Conservation (phyloP, 768 basidiomycete genomes). For the Phanerodontia chrysosporium region DNA sequence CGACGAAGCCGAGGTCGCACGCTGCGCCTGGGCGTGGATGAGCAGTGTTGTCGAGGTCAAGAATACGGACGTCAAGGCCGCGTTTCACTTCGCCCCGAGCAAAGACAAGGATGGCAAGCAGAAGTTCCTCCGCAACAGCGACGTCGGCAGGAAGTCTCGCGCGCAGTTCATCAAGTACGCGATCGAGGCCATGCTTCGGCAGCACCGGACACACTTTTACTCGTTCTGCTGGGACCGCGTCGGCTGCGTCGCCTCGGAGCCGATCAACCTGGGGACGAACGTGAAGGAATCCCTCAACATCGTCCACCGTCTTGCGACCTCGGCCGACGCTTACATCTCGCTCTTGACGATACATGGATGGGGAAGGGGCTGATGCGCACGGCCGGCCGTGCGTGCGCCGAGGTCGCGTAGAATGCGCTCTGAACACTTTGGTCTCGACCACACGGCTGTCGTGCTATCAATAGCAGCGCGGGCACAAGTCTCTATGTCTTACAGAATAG, state of each 20-base stretch:
- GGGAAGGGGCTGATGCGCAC: too few species aligned
- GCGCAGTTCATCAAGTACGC: background rate
- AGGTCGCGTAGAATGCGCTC: too few species aligned
- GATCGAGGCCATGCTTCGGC: background rate
- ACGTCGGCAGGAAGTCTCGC: background rate
- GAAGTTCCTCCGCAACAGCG: background rate
- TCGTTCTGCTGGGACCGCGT: constrained; percentile 1
- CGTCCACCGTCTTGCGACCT: background rate
- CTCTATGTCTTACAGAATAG: too few species aligned
- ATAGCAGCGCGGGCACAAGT: too few species aligned
- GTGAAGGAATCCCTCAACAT: background rate
- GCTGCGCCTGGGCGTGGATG: constrained; percentile 1
- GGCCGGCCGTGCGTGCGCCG: too few species aligned
- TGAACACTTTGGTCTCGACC: too few species aligned
- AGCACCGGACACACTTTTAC: background rate
- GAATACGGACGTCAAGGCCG: background rate
- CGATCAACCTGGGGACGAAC: background rate
- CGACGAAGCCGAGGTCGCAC: background rate
- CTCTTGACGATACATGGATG: too few species aligned
- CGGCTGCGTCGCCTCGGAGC: background rate
- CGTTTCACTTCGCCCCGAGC: background rate
- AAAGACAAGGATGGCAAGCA: background rate
- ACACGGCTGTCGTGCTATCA: too few species aligned
- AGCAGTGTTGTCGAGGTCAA: background rate
- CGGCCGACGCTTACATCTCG: background rate